Conservation (phyloP, 2,329 filamentous ascomycete genomes). For the Fusarium drepaniforme region DNA sequence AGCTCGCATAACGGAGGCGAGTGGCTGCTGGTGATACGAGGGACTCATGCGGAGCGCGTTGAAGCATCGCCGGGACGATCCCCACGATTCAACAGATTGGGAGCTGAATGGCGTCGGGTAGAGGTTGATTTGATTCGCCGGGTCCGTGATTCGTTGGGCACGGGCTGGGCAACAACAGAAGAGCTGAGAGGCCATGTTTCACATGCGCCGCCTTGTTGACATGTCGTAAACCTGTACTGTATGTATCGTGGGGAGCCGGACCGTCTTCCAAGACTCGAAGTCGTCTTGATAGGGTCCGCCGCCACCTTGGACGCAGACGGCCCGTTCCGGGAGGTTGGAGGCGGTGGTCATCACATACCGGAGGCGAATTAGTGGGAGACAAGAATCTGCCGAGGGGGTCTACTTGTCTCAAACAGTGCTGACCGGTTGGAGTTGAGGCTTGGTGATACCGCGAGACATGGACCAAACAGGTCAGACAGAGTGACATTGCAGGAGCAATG, state of each 20-base stretch:
- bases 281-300: background rate
- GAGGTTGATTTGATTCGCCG: constrained; percentile 8
- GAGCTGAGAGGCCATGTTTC: constrained; percentile 20
- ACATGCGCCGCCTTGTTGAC: background rate
- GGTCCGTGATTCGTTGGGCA: background rate
- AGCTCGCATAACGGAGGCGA: background rate
- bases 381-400: constrained; percentile 13
- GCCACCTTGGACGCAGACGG: constrained; percentile 18
- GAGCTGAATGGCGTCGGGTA: background rate
- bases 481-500: background rate
- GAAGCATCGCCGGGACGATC: background rate
- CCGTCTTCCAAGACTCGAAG: background rate
- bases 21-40: constrained; percentile 21
- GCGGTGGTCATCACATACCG: constrained; percentile 10
- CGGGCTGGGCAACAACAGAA: constrained; percentile 4
- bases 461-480: constrained; percentile 3
- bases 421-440: constrained; percentile 13
- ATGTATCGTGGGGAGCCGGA: background rate
- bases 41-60: background rate
- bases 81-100: background rate
- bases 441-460: background rate
- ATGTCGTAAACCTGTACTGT: background rate
- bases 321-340: constrained; percentile 29
- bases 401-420: constrained; percentile 23
- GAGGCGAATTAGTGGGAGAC: constrained; percentile 9